Evolutionary conservation across 2,329 filamentous ascomycete genomes (phyloP).

Genomic region (Phialophora expanda): DNA sequence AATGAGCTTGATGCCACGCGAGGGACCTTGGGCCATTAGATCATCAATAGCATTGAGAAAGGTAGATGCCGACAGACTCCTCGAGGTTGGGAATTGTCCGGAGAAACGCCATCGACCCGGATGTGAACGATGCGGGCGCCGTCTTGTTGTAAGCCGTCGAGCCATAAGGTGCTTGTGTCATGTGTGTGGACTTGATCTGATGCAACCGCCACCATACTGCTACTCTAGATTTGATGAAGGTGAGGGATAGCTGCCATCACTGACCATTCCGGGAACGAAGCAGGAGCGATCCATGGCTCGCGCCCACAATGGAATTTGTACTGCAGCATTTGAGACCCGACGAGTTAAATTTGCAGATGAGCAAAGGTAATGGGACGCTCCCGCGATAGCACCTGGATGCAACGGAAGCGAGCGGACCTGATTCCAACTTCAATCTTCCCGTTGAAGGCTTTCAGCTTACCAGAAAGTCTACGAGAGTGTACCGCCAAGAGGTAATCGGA

Average conservation of each 20-base stretch:
- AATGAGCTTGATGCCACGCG: conserved; percentile 16
- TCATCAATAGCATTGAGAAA: conserved; percentile 16
- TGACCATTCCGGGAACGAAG: background rate
- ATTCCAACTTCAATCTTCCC: no score
- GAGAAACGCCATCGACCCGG: conserved; percentile 12
- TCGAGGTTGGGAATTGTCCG: conserved; percentile 16
- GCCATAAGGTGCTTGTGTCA: conserved; percentile 4
- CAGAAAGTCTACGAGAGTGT: no score
- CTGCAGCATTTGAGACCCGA: background rate
- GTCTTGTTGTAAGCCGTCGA: conserved; percentile 16
- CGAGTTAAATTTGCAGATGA: no score
- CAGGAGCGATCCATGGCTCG: background rate
- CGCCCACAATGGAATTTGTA: background rate
- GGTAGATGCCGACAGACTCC: conserved; percentile 14
- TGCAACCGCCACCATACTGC: background rate
- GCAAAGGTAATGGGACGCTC: no score
- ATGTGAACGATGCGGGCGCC: conserved; percentile 12
- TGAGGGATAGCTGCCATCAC: background rate
- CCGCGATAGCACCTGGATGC: no score
- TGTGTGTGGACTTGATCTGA: background rate
- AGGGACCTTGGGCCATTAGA: conserved; percentile 7
- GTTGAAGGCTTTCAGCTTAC: no score
- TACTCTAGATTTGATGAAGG: background rate
- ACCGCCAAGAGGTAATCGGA: no score
- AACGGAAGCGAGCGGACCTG: no score